These are phyloP conservation scores for Fusarium fujikuroi DNA, from an alignment of 2,329 filamentous ascomycete genomes.

Conservation along the genomic window DNA sequence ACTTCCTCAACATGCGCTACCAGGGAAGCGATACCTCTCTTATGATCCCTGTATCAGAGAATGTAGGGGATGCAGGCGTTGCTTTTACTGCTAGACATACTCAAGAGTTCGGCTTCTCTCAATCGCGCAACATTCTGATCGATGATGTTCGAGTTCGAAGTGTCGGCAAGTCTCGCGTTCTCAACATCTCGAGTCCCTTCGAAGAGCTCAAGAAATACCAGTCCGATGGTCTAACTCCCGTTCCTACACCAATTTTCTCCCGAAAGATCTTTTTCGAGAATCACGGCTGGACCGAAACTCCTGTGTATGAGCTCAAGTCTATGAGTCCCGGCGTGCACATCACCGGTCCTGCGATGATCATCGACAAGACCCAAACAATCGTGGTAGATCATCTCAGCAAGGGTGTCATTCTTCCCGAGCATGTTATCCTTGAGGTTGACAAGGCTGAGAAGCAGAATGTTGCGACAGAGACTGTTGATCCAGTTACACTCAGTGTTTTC, in stretches of 20 bases:
- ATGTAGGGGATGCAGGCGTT: constrained; percentile 45
- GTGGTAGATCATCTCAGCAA: constrained; percentile 65
- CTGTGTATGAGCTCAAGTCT: constrained; percentile 40
- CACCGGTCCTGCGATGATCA: constrained; percentile 74
- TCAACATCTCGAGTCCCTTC: constrained; percentile 42
- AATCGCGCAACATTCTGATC: constrained; percentile 52
- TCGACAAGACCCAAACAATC: constrained; percentile 79
- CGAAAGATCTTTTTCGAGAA: constrained; percentile 43
- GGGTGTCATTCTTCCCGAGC: constrained; percentile 48
- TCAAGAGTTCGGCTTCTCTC: constrained; percentile 56
- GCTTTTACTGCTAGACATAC: constrained; percentile 51
- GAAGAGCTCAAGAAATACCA: constrained; percentile 39
- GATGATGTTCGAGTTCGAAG: constrained; percentile 57
- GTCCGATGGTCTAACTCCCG: neutral
- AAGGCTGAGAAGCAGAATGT: constrained; percentile 34
- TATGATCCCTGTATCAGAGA: constrained; percentile 49
- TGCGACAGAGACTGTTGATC: constrained; percentile 65
- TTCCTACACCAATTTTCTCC: constrained; percentile 32
- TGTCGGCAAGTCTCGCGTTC: constrained; percentile 44
- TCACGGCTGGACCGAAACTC: constrained; percentile 42
- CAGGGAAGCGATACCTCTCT: constrained; percentile 55
- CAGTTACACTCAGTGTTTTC: constrained; percentile 79
- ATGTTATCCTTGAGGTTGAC: constrained; percentile 50
- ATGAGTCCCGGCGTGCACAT: constrained; percentile 36
- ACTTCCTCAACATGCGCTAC: constrained; percentile 58